Conservation (phyloP, 495 filamentous ascomycete species). For the Aspergillus ostianus region DNA sequence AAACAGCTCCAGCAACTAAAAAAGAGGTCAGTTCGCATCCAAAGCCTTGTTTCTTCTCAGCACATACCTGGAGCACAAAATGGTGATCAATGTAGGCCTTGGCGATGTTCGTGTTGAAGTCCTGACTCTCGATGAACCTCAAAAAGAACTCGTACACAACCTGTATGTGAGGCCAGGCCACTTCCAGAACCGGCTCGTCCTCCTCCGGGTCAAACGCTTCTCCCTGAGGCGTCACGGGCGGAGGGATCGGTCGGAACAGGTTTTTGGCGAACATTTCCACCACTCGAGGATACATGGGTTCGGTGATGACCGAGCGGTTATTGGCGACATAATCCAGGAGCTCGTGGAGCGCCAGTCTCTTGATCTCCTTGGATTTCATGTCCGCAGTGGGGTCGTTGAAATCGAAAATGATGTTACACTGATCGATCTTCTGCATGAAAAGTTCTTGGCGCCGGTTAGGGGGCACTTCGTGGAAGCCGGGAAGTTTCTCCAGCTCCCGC, state of each 20-base stretch:
- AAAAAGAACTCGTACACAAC: constrained; percentile 99
- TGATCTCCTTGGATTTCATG: constrained; percentile 99
- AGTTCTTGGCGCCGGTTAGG: constrained; percentile 93
- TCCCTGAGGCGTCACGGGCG: constrained; percentile 94
- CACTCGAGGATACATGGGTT: constrained; percentile 97
- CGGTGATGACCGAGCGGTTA: constrained; percentile 96
- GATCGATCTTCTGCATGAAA: constrained; percentile 99
- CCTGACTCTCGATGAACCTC: constrained; percentile 97
- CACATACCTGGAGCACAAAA: constrained; percentile 83
- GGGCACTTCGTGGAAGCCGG: constrained; percentile 97
- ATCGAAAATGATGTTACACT: constrained; percentile 99
- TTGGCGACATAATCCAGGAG: constrained; percentile 97
- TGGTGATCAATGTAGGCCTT: constrained; percentile 98
- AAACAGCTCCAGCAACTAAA: constrained; percentile 88
- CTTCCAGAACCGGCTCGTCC: constrained; percentile 96
- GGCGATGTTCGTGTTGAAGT: constrained; percentile 99
- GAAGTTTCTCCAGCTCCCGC: constrained; percentile 92
- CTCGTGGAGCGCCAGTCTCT: constrained; percentile 93
- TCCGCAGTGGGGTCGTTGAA: constrained; percentile 98
- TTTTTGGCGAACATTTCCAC: constrained; percentile 99
- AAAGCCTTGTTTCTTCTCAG: not conserved
- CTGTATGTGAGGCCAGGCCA: constrained; percentile 99
- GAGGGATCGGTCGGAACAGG: constrained; percentile 93
- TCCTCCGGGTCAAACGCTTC: constrained; percentile 99
- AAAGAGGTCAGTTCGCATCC: constrained; percentile 13